Base-by-base conservation (phyloP, 75 land plant genomes). In the Adiantum capillusveneris region DNA sequence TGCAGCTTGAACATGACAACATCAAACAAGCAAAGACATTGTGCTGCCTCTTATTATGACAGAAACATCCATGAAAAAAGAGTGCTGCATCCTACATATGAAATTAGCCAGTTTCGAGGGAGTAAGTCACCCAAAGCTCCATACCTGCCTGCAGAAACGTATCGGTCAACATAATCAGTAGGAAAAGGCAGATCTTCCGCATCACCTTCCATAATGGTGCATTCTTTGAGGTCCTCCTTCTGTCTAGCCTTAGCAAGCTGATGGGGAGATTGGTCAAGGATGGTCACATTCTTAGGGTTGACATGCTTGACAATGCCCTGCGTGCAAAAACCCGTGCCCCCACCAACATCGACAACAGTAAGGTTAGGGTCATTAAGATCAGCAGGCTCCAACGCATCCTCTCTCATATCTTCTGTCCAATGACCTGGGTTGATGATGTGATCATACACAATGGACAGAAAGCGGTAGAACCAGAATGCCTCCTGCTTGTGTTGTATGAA, bases 341-440 rank as follows among this genome's bases (percentile, higher is more conserved):
- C 98, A 2, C 98, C 98, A 18, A 90, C 96, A 72, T 94, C 98
- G 17, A 94, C 98, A 19, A 89, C 96, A 20, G 72, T 57, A 81
- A 94, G 19, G 21, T 72, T 65, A 63, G 77, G 63, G 46, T 74
- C 67, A 22, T 56, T 67, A 31, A 94, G 77, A 27, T 90, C 91
- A 11, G 96, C 96, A 11, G 98, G 90, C 78, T 94, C 91, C 24
- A 94, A 79, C 0, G 98, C 98, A 34, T 94, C 98, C 29, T 94
- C 98, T 45, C 98, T 74, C 98, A 90, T 94, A 69, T 94, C 98
- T 73, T 94, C 98, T 13, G 98, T 94, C 98, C 98, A 94, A 52
- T 94, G 96, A 46, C 98, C 98, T n/a, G 91, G 96, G 72, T 94
- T 94, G 42, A 90, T 90, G 24, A 94, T 57, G 55, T 90, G 91